Conservation (phyloP, 2,329 filamentous ascomycete species). For the Lachnellula suecica region DNA sequence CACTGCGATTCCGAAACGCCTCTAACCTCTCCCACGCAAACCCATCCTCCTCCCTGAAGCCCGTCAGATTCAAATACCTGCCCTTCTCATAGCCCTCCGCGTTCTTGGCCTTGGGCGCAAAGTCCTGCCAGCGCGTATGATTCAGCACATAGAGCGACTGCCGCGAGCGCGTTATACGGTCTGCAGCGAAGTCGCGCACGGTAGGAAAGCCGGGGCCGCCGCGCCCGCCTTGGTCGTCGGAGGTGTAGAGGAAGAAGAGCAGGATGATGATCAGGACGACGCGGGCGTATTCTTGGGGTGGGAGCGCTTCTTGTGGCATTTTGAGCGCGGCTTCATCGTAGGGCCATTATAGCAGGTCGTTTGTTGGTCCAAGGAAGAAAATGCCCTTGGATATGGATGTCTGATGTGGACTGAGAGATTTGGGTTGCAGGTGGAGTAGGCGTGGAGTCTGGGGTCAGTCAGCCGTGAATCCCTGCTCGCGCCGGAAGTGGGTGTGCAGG, state of each 20-base stretch:
- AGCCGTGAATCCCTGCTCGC: no score
- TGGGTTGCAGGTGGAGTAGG: neutral
- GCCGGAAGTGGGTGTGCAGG: no score
- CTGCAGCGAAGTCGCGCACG: constrained; percentile 41
- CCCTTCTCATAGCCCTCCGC: constrained; percentile 22
- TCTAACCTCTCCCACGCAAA: constrained; percentile 77
- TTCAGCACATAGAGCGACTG: constrained; percentile 54
- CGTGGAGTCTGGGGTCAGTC: neutral
- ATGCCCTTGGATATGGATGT: neutral
- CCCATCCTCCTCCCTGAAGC: constrained; percentile 70
- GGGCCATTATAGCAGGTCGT: neutral
- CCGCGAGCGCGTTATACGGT: constrained; percentile 51
- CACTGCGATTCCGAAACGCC: no score
- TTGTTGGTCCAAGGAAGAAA: neutral
- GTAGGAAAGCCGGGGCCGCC: constrained; percentile 39
- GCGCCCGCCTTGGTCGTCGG: constrained; percentile 25
- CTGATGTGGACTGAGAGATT: neutral
- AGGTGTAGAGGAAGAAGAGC: constrained; percentile 32
- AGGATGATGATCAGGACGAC: constrained; percentile 30
- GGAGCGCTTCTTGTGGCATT: constrained; percentile 27
- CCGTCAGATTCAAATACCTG: constrained; percentile 69
- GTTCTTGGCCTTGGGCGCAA: constrained; percentile 42
- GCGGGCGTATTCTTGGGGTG: constrained; percentile 28
- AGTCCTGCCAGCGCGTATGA: constrained; percentile 59
- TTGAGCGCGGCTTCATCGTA: constrained; percentile 3